phyloP scores from a whole-genome alignment of 768 basidiomycete genomes.

The Lentinula guzmanii region DNA sequence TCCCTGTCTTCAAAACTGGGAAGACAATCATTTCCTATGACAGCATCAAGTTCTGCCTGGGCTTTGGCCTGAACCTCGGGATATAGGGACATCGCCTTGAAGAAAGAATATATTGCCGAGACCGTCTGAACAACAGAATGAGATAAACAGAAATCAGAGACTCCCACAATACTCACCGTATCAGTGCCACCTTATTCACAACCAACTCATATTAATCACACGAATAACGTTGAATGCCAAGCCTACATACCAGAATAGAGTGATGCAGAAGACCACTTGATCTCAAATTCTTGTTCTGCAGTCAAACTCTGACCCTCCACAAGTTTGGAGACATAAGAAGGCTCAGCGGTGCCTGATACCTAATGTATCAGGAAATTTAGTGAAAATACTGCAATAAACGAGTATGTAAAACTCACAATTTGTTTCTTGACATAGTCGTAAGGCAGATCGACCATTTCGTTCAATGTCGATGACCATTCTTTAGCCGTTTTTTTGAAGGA shows the following conservation, averaged over 20 bases:
- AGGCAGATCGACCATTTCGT: constrained; percentile 41
- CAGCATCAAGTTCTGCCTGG: constrained; percentile 4
- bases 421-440: constrained; percentile 36
- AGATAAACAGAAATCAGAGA: background rate
- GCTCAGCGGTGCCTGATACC: constrained; percentile 14
- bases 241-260: constrained; percentile 20
- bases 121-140: constrained; percentile 10
- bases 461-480: constrained; percentile 34
- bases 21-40: constrained; percentile 4
- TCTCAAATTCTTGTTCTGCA: constrained; percentile 14
- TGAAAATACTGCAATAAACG: background rate
- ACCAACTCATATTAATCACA: background rate
- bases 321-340: constrained; percentile 14
- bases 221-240: constrained; percentile 4
- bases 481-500: constrained; percentile 43
- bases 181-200: constrained; percentile 18
- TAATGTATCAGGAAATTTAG: background rate
- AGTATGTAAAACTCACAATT: constrained; percentile 26
- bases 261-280: constrained; percentile 23
- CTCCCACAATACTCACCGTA: constrained; percentile 10
- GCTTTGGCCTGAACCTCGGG: constrained; percentile 4
- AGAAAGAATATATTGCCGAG: constrained; percentile 20
- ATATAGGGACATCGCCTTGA: constrained; percentile 21
- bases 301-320: constrained; percentile 10
- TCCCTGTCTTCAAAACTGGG: constrained; percentile 5